phyloP scores from a whole-genome alignment of 164 flowering plant species.

The Chimonanthus salicifolius region DNA sequence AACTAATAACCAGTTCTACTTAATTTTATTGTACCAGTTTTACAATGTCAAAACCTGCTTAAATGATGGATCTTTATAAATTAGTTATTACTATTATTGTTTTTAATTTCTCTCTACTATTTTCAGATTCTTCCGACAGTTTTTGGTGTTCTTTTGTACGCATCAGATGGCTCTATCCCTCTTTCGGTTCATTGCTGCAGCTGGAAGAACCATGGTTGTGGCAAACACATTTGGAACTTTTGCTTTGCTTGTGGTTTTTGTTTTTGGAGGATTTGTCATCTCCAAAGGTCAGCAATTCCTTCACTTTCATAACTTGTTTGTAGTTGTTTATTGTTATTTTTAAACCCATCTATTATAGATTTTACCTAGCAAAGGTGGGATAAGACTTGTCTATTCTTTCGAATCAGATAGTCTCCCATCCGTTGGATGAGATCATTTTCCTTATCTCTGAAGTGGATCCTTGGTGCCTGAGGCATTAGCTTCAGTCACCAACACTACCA shows the following conservation, averaged over 20 bases:
- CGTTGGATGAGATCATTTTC: too few relatives aligned
- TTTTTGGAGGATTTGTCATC: slow-evolving; percentile 58
- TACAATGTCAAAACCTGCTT: neutral
- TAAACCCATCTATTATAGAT: neutral
- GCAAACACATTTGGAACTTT: slow-evolving; percentile 46
- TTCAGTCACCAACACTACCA: too few relatives aligned
- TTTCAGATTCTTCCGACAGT: slow-evolving; percentile 44
- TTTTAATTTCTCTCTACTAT: slow-evolving; percentile 4
- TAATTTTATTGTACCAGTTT: neutral
- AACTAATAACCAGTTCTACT: neutral
- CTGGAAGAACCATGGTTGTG: slow-evolving; percentile 41
- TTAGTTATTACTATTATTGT: slow-evolving; percentile 3
- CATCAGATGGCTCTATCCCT: slow-evolving; percentile 52
- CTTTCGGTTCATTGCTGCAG: slow-evolving; percentile 54
- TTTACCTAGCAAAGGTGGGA: neutral
- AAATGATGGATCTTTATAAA: neutral
- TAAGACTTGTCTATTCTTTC: neutral
- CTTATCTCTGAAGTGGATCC: too few relatives aligned
- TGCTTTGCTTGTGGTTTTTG: slow-evolving; percentile 42
- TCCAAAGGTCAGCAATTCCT: slow-evolving; percentile 40
- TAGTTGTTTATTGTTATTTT: neutral
- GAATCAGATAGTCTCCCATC: too few relatives aligned
- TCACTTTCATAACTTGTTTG: neutral
- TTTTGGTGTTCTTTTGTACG: slow-evolving; percentile 37
- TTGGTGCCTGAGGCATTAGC: too few relatives aligned